These are phyloP conservation scores for Epichloe uncinata DNA, from an alignment of 2,329 filamentous ascomycete species.

Conservation along the genomic window DNA sequence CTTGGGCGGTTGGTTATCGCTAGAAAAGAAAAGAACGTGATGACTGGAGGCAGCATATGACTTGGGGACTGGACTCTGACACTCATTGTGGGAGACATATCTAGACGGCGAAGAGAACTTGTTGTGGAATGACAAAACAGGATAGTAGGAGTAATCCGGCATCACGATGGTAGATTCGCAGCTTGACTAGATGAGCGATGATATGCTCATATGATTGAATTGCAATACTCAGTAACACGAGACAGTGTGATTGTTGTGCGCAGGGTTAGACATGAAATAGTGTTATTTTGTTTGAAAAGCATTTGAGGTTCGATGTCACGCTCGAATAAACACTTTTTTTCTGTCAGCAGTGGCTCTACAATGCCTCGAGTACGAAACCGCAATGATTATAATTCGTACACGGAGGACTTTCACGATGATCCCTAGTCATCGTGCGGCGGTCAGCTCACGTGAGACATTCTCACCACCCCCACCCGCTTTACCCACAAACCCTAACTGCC, in stretches of 20 bases:
- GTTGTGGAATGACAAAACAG: background rate
- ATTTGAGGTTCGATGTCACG: too few relatives aligned
- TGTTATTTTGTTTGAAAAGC: background rate
- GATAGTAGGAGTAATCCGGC: background rate
- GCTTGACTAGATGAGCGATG: constrained; percentile 12
- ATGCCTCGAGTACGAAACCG: too few relatives aligned
- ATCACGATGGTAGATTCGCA: background rate
- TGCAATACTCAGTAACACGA: background rate
- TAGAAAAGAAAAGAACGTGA: constrained; percentile 4
- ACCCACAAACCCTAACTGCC: constrained; percentile 31
- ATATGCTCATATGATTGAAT: constrained; percentile 2
- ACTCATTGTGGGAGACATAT: background rate
- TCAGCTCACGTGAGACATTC: constrained; percentile 1
- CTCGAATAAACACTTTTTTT: background rate
- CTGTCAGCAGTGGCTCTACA: too few relatives aligned
- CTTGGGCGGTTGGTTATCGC: constrained; percentile 4
- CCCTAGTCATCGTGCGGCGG: too few relatives aligned
- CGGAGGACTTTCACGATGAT: too few relatives aligned
- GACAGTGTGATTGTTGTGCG: background rate
- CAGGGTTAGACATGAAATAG: background rate
- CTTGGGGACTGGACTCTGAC: background rate
- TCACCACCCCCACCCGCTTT: background rate
- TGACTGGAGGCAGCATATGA: background rate
- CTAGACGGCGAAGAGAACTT: background rate
- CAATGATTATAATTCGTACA: too few relatives aligned